phyloP scores from a whole-genome alignment of 176 grass and related monocot genomes.

The Eleusine indica region DNA sequence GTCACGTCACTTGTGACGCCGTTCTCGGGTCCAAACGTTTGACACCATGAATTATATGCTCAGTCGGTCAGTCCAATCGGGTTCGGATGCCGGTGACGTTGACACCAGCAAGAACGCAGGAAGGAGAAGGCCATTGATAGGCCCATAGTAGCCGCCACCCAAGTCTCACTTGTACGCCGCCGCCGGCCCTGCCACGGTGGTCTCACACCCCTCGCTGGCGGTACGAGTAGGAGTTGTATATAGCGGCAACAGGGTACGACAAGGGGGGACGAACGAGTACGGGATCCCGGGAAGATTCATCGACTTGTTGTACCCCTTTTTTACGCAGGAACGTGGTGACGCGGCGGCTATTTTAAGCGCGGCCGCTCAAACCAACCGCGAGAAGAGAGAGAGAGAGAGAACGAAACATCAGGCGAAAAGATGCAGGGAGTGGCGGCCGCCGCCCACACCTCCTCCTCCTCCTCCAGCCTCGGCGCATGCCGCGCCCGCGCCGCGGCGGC shows the following conservation, averaged over 20 bases:
- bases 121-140: background rate
- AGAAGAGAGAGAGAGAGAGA: background rate
- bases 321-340: too few species aligned
- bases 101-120: background rate
- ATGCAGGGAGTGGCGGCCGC: slow-evolving; percentile 44
- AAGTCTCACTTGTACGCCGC: slow-evolving; percentile 2
- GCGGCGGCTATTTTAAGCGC: slow-evolving; percentile 24
- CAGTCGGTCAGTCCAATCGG: background rate
- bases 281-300: slow-evolving; percentile 58
- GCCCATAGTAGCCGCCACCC: background rate
- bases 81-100: slow-evolving; percentile 8
- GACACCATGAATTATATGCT: background rate
- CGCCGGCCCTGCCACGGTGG: background rate
- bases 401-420: background rate
- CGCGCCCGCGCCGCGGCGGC: background rate
- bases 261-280: slow-evolving; percentile 37
- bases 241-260: background rate
- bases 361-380: background rate
- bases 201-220: background rate
- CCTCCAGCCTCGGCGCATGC: background rate
- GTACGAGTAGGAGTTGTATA: background rate
- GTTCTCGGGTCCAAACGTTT: background rate
- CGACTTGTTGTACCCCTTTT: background rate
- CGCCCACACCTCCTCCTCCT: background rate
- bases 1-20: slow-evolving; percentile 12